A percentile compares a stretch with the other conserved stretches of the same genome.
Evolutionary conservation across 2,329 filamentous ascomycete species (phyloP).

Genomic region (Chaetomium strumarium): DNA sequence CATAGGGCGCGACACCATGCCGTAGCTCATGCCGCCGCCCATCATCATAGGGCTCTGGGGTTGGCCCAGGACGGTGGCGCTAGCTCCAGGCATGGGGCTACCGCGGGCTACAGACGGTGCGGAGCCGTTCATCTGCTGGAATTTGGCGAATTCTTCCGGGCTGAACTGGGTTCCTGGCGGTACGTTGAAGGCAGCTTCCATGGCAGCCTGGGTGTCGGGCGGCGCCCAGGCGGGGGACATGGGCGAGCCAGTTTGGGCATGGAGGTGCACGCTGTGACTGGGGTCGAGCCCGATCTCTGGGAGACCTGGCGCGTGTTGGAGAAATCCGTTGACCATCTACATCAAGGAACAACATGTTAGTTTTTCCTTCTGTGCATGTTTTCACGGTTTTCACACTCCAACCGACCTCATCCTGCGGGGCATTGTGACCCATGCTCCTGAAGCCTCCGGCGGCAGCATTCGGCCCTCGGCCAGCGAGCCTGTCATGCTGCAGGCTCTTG

Average conservation of each 20-base stretch:
- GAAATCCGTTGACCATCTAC: conserved; percentile 92
- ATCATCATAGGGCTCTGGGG: conserved; percentile 57
- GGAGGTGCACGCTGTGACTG: conserved; percentile 45
- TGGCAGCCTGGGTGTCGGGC: conserved; percentile 56
- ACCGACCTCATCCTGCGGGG: conserved; percentile 65
- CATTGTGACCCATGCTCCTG: conserved; percentile 62
- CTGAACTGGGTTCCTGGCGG: conserved; percentile 60
- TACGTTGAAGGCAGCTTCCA: conserved; percentile 65
- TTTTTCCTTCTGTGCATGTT: neutral
- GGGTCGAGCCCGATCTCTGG: conserved; percentile 52
- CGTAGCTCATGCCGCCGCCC: conserved; percentile 31
- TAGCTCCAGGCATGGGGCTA: conserved; percentile 53
- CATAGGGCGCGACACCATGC: conserved; percentile 54
- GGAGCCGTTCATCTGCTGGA: conserved; percentile 65
- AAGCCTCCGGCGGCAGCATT: conserved; percentile 69
- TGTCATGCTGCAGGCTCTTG: conserved; percentile 87
- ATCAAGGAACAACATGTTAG: neutral
- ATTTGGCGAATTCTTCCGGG: conserved; percentile 80
- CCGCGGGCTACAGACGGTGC: conserved; percentile 40
- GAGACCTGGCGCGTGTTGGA: conserved; percentile 66
- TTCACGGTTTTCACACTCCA: neutral
- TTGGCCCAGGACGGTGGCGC: conserved; percentile 37
- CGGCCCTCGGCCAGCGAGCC: conserved; percentile 70
- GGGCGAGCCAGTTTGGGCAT: conserved; percentile 49
- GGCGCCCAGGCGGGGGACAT: conserved; percentile 46